Base-by-base conservation (phyloP, 495 filamentous ascomycete species). In the Lophium mytilinum region DNA sequence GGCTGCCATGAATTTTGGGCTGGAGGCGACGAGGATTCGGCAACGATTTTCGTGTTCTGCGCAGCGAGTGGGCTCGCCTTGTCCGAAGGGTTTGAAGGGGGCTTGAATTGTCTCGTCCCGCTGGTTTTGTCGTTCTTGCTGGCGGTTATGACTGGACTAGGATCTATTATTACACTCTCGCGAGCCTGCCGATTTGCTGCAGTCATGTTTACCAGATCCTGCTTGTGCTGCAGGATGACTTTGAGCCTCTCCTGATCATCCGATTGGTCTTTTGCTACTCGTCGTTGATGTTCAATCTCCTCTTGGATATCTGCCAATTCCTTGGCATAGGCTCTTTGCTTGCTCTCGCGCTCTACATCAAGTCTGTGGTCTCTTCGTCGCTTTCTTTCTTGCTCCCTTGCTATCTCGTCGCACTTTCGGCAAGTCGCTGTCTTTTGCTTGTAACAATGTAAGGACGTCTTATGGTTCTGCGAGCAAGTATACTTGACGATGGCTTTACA, bases 261-360 rank as follows among this genome's bases (percentile, higher is more conserved):
- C 12, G 50, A 48, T 24, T 65, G 41, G 53, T 84, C 78, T 53
- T 75, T 76, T 41, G 74, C 49, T 0, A 69, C 47, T 4, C 77
- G 78, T n/a, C 73, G 74, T 46, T 81, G 60, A 52, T 74, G 68
- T 0, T 76, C 78, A 42, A 85, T 74, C 45, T 85, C 76, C n/a
- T 82, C 79, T 12, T 87, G 65, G 0, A 86, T 50, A 36, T 78
- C 74, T 21, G 76, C 75, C 0, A 89, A 61, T 34, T 79, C 24
- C 14, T 68, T 66, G 0, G 62, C 62, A 63, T 89, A 82, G 14
- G 67, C 75, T 39, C 61, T 53, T 53, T 83, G 73, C n/a, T 76
- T 74, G 17, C 57, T 71, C 14, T 80, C 67, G 9, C 77, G 71
- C 52, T 80, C 73, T 17, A 69, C 55, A 34, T 89, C 80, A 0